Conservation (phyloP, 2,329 filamentous ascomycete species). For the Colletotrichum sp. region DNA sequence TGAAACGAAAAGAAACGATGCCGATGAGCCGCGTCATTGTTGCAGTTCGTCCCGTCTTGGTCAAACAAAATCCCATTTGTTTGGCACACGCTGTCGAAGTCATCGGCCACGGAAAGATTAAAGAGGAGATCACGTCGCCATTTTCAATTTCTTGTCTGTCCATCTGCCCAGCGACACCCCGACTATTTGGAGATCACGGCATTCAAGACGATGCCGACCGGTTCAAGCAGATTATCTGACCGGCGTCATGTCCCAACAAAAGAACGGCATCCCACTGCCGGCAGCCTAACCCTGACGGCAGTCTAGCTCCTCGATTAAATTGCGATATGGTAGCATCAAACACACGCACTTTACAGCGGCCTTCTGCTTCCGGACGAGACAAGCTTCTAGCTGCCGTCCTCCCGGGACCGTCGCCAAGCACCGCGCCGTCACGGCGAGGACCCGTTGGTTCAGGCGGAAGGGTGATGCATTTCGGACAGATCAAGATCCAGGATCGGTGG, state of each 20-base stretch:
- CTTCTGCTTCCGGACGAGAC: not conserved
- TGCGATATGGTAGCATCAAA: not conserved
- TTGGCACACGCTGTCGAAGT: not conserved
- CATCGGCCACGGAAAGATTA: not conserved
- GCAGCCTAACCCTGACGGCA: not conserved
- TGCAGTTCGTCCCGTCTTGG: not conserved
- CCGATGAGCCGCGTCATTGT: conserved; percentile 2
- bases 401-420: not conserved
- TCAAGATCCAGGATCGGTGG: not conserved
- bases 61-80: not conserved
- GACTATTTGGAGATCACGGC: not conserved
- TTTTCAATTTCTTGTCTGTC: not conserved
- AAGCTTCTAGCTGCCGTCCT: not conserved
- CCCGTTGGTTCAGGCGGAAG: not conserved
- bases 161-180: not conserved
- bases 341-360: not conserved
- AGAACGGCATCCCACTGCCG: not conserved
- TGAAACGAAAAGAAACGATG: conserved; percentile 5
- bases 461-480: not conserved
- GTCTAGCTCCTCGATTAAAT: not conserved
- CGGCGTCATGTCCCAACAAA: not conserved
- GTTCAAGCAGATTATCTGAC: not conserved
- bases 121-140: not conserved
- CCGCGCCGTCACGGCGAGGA: not conserved
- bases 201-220: not conserved